Base-by-base conservation (phyloP, 441 rosid species). In the Brassica balearica region DNA sequence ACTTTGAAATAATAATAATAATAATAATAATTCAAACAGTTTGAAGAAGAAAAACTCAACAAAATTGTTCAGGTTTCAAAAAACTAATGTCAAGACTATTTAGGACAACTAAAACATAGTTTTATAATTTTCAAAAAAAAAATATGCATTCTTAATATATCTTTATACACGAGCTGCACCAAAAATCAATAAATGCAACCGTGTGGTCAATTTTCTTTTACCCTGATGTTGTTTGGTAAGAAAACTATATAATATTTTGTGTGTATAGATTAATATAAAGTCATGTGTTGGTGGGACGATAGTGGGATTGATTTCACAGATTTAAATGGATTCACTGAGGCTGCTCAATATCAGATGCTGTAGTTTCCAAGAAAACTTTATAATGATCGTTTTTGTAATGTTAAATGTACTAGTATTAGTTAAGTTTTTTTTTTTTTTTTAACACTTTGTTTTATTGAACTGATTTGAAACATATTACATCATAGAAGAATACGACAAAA, bases 291-390 rank as follows among this genome's bases (percentile, higher is more conserved):
- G 82, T 79, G 78, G 78, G 70, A 23, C 60, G 78, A 73, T 79
- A 70, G 82, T 78, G 77, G 73, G 69, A 66, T 60, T 65, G 17
- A 46, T 38, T 38, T 38, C 46, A 38, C 46, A 38, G 9, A 38
- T 51, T 14, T 2, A 51, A 10, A 61, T 59, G 65, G 17, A 77
- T 78, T 69, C 81, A 78, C 65, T 43, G 53, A 34, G 25, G 46
- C 72, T 69, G 69, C 74, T 69, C 41, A 69, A 51, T 56, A 69
- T 76, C 64, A 64, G 58, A 77, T 71, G 3, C 60, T 77, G 73
- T 72, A 46, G 81, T 77, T 78, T 78, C 77, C 81, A 72, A 72
- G 73, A 72, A 65, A 72, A 5, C 53, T 5, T 41, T 77, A 36
- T 56, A 3, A 68, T 68, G 36, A 71, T 62, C 23, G 2, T 46